Evolutionary conservation across 176 grass and related monocot genomes (phyloP).

Genomic region (Juncus inflexus): DNA sequence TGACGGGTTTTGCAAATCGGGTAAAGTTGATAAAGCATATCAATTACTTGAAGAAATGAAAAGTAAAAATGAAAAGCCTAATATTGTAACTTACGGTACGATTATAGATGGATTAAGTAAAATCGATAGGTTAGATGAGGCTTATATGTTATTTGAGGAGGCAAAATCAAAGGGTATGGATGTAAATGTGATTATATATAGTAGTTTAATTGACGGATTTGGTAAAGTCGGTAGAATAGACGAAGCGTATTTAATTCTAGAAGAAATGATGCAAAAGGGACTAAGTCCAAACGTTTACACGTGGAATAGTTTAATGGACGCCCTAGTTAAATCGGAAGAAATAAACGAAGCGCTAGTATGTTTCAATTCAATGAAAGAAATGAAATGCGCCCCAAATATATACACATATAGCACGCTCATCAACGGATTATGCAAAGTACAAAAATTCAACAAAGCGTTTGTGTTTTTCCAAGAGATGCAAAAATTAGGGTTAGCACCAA

Average conservation of each 20-base stretch:
- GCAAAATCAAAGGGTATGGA: slow-evolving; percentile 73
- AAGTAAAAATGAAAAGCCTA: slow-evolving; percentile 50
- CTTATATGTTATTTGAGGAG: slow-evolving; percentile 98
- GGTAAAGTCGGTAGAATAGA: slow-evolving; percentile 95
- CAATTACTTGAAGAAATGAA: slow-evolving; percentile 94
- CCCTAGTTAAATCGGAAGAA: slow-evolving; percentile 91
- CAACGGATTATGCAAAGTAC: slow-evolving; percentile 72
- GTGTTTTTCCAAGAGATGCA: slow-evolving; percentile 98
- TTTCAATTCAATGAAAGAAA: slow-evolving; percentile 92
- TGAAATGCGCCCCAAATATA: slow-evolving; percentile 69
- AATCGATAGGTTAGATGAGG: slow-evolving; percentile 94
- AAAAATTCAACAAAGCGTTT: slow-evolving; percentile 98
- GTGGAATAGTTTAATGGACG: slow-evolving; percentile 88
- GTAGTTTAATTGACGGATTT: slow-evolving; percentile 89
- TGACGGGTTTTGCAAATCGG: slow-evolving; percentile 91
- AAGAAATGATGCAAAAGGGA: slow-evolving; percentile 97
- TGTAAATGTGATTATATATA: slow-evolving; percentile 86
- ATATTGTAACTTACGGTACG: slow-evolving; percentile 79
- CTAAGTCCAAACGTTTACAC: slow-evolving; percentile 83
- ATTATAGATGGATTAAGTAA: slow-evolving; percentile 90
- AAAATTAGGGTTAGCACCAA: slow-evolving; percentile 68
- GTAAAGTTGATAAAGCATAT: slow-evolving; percentile 88
- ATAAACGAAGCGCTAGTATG: slow-evolving; percentile 89
- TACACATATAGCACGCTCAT: slow-evolving; percentile 92
- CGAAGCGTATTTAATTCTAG: slow-evolving; percentile 91